Conservation (phyloP, 2,329 filamentous ascomycete genomes). For the Plenodomus lindquistii region DNA sequence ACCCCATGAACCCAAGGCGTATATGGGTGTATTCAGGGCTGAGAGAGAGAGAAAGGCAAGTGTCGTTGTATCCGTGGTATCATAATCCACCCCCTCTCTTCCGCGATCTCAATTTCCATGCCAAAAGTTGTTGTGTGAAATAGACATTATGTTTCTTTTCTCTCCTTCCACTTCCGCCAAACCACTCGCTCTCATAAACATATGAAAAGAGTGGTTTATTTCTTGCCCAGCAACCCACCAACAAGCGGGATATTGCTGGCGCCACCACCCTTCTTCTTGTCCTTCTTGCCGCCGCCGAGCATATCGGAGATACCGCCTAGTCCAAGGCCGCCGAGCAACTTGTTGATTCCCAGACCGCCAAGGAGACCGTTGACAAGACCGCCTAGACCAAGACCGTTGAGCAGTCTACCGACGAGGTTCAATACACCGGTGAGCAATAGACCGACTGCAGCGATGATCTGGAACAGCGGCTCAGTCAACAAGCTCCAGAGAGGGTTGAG, state of each 20-base stretch:
- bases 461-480: slow-evolving; percentile 82
- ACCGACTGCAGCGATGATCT: slow-evolving; percentile 89
- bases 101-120: background rate
- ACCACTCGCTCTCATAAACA: background rate
- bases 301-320: slow-evolving; percentile 56
- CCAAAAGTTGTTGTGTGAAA: slow-evolving; percentile 3
- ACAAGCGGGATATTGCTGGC: slow-evolving; percentile 50
- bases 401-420: slow-evolving; percentile 77
- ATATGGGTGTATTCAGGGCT: background rate
- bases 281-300: slow-evolving; percentile 59
- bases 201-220: slow-evolving; percentile 20
- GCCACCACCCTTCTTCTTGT: slow-evolving; percentile 51
- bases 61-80: background rate
- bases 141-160: slow-evolving; percentile 16
- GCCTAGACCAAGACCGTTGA: slow-evolving; percentile 81
- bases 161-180: slow-evolving; percentile 11
- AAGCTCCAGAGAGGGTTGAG: slow-evolving; percentile 88
- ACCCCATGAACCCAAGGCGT: background rate
- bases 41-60: background rate
- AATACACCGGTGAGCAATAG: slow-evolving; percentile 81
- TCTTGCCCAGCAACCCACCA: slow-evolving; percentile 53
- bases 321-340: slow-evolving; percentile 74
- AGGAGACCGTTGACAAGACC: slow-evolving; percentile 79
- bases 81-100: background rate
- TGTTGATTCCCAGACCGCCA: slow-evolving; percentile 75